Percentiles rank a stretch among this genome's conserved stretches.
Conservation (phyloP, 331 rosid genomes). For the Rosa hybrid region DNA sequence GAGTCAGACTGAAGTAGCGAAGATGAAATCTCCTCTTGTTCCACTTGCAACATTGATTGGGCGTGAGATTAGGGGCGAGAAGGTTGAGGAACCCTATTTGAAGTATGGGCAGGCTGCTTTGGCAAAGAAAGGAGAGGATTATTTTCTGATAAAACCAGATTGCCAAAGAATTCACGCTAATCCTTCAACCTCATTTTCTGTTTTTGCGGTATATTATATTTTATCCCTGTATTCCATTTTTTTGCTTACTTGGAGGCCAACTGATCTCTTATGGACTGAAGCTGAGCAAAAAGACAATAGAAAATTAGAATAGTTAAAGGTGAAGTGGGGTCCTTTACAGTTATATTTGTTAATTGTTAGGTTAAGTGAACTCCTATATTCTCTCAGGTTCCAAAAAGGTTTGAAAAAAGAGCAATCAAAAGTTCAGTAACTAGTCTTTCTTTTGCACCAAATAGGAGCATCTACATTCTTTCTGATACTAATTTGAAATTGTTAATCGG, state of each 20-base stretch:
- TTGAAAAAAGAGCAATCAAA: conserved; percentile 19
- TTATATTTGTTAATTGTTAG: conserved; percentile 30
- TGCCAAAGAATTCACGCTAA: conserved; percentile 75
- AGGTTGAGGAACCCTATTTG: conserved; percentile 76
- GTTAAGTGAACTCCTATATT: background rate
- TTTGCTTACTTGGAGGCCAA: conserved; percentile 6
- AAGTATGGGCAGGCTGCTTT: conserved; percentile 96
- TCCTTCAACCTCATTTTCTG: conserved; percentile 75
- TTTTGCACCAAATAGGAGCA: conserved; percentile 31
- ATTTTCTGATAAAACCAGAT: conserved; percentile 76
- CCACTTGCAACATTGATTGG: conserved; percentile 94
- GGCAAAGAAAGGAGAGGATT: conserved; percentile 99
- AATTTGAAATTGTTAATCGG: conserved; percentile 38
- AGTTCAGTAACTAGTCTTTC: conserved; percentile 27
- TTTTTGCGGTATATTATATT: conserved; percentile 74
- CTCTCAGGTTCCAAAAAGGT: conserved; percentile 14
- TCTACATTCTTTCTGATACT: conserved; percentile 40
- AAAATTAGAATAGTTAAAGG: conserved; percentile 18
- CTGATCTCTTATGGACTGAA: conserved; percentile 10
- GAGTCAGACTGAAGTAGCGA: conserved; percentile 64
- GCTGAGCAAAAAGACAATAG: conserved; percentile 4
- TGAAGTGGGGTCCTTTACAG: conserved; percentile 11
- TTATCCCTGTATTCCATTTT: background rate
- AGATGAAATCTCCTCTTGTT: conserved; percentile 57
- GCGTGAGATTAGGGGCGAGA: conserved; percentile 83